Percentiles rank a stretch among this genome's conserved stretches.
Evolutionary conservation across 2,329 filamentous ascomycete species (phyloP).

Genomic region (Aspergillus unguis): DNA sequence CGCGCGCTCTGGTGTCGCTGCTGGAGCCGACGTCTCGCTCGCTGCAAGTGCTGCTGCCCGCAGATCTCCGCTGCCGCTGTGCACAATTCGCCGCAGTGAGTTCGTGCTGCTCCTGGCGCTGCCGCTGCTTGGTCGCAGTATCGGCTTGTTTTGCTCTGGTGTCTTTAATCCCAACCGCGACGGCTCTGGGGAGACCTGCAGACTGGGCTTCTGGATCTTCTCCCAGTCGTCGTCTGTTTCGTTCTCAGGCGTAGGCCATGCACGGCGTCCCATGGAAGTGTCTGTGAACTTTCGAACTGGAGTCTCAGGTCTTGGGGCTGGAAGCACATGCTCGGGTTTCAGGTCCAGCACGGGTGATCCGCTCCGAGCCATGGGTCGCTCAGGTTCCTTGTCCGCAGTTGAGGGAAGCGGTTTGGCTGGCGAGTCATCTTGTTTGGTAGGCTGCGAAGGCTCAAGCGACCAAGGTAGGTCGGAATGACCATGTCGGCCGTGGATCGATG

Average conservation of each 20-base stretch:
- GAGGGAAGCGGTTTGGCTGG: constrained; percentile 48
- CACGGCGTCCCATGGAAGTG: constrained; percentile 29
- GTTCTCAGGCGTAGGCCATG: constrained; percentile 30
- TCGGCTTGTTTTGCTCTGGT: constrained; percentile 29
- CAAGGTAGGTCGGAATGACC: constrained; percentile 26
- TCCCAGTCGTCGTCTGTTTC: constrained; percentile 19
- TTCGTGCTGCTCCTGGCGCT: constrained; percentile 21
- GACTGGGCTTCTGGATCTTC: constrained; percentile 28
- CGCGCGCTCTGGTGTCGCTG: constrained; percentile 46
- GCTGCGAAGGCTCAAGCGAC: constrained; percentile 26
- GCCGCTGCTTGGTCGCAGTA: constrained; percentile 44
- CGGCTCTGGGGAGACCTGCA: constrained; percentile 8
- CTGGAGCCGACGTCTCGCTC: constrained; percentile 52
- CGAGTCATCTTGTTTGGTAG: constrained; percentile 26
- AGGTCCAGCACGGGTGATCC: constrained; percentile 37
- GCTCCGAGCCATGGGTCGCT: constrained; percentile 39
- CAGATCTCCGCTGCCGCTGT: constrained; percentile 59
- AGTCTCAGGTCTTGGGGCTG: constrained; percentile 23
- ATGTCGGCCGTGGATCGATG: constrained; percentile 38
- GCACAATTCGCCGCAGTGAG: constrained; percentile 65
- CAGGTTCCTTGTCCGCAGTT: constrained; percentile 51
- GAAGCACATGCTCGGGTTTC: constrained; percentile 40
- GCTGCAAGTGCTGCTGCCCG: constrained; percentile 62
- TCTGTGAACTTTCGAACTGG: constrained; percentile 34
- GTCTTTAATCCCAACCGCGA: constrained; percentile 37